A percentile compares a stretch with the other conserved stretches of the same genome.
Conservation (phyloP, 108 stramenopile species). For the Cyclotella choctawhatcheeana region DNA sequence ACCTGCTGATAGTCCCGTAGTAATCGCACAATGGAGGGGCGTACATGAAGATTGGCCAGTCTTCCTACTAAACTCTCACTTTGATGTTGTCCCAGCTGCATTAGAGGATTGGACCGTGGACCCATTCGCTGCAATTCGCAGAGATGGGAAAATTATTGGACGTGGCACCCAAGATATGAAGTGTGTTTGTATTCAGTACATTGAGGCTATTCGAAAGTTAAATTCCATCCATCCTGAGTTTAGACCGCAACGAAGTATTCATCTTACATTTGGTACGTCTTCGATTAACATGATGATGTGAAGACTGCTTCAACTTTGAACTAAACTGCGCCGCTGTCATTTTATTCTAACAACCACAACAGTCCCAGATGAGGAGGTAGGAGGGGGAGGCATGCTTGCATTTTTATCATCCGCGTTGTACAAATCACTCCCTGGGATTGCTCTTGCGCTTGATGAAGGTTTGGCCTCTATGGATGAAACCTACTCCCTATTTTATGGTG, state of each 20-base stretch:
- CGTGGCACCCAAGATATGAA: constrained; percentile 98
- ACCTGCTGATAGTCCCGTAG: constrained; percentile 80
- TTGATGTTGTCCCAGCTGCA: constrained; percentile 95
- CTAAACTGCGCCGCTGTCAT: not conserved
- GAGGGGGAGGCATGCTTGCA: constrained; percentile 64
- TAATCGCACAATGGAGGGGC: constrained; percentile 89
- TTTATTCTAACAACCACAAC: not conserved
- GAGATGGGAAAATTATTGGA: constrained; percentile 90
- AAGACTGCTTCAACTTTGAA: too few species aligned
- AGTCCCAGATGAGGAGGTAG: constrained; percentile 47
- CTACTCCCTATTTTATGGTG: constrained; percentile 96
- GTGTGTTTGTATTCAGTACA: constrained; percentile 95
- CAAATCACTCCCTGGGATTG: constrained; percentile 64
- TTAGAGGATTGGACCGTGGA: constrained; percentile 69
- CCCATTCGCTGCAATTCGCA: constrained; percentile 83
- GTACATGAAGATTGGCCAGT: constrained; percentile 74
- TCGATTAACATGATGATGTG: not conserved
- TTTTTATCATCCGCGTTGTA: constrained; percentile 61
- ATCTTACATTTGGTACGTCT: constrained; percentile 67
- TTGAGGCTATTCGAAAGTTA: constrained; percentile 77
- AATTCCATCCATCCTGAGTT: constrained; percentile 35
- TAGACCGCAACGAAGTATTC: constrained; percentile 61
- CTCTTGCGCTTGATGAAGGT: constrained; percentile 90
- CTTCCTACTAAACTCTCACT: constrained; percentile 93
- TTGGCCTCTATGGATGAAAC: constrained; percentile 76